Conservation (phyloP, 345 rosid genomes). For the Luvunga scandens region DNA sequence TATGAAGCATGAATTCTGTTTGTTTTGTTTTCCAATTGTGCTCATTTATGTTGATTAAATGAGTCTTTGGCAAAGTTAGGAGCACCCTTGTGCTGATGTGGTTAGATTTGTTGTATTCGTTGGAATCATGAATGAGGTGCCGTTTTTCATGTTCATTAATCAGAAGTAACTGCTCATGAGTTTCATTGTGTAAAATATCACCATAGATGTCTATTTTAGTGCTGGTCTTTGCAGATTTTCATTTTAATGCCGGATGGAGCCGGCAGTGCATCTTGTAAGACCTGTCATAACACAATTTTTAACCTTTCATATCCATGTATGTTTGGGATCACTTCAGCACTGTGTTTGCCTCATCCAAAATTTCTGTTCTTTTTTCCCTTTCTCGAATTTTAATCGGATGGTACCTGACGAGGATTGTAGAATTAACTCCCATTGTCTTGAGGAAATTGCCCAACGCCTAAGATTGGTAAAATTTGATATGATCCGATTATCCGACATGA, state of each 20-base stretch:
- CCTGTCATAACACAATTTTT: neutral
- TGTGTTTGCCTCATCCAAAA: too few species aligned
- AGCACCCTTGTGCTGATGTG: neutral
- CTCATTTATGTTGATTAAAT: too few species aligned
- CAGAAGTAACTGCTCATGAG: neutral
- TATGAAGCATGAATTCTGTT: neutral
- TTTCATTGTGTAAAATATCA: neutral
- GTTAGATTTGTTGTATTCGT: neutral
- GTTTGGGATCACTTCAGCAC: too few species aligned
- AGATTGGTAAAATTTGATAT: too few species aligned
- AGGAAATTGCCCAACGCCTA: too few species aligned
- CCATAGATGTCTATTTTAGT: too few species aligned
- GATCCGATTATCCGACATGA: rapidly evolving
- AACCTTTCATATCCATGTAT: too few species aligned
- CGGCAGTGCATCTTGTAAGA: neutral
- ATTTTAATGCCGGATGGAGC: neutral
- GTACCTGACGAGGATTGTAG: too few species aligned
- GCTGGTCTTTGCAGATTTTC: neutral
- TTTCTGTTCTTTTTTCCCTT: too few species aligned
- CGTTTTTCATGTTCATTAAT: neutral
- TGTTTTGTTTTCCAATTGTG: neutral
- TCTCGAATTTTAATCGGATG: too few species aligned
- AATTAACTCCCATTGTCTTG: too few species aligned
- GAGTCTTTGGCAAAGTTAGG: neutral
- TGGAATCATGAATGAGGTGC: neutral